Percentiles rank a stretch among this genome's conserved stretches.
phyloP scores from a whole-genome alignment of 352 stramenopile genomes.

The Pythium utonaiense region DNA sequence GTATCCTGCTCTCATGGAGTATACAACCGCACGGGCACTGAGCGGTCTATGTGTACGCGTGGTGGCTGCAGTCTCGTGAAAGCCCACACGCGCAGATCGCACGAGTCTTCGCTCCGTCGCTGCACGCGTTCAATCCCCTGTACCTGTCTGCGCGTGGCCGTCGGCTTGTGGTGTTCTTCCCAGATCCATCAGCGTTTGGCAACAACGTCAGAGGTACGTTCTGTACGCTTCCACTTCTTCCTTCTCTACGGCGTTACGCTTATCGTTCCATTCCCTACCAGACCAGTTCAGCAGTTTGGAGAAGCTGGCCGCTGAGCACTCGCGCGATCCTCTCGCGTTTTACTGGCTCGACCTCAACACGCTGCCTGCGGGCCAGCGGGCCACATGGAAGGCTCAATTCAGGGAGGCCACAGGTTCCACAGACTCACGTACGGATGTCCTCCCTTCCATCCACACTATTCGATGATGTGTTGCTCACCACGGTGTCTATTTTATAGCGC shows the following conservation, averaged over 20 bases:
- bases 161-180: constrained; percentile 63
- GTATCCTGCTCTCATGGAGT: neutral
- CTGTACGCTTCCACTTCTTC: no score
- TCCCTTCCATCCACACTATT: no score
- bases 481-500: constrained; percentile 44
- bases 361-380: constrained; percentile 24
- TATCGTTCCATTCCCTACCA: no score
- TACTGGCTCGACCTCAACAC: constrained; percentile 64
- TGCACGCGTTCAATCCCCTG: constrained; percentile 57
- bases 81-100: constrained; percentile 47
- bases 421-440: constrained; percentile 33
- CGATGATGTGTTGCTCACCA: no score
- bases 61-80: constrained; percentile 9
- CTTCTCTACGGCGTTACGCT: no score
- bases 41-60: no score
- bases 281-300: constrained; percentile 71
- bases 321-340: constrained; percentile 70
- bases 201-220: constrained; percentile 52
- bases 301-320: constrained; percentile 62
- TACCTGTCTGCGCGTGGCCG: constrained; percentile 61
- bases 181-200: constrained; percentile 36
- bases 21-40: no score
- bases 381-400: constrained; percentile 52
- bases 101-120: constrained; percentile 67
- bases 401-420: constrained; percentile 1